Percentiles rank a stretch among this genome's conserved stretches.
Conservation (phyloP, 352 stramenopile species). For the Globisporangium camurandrum region DNA sequence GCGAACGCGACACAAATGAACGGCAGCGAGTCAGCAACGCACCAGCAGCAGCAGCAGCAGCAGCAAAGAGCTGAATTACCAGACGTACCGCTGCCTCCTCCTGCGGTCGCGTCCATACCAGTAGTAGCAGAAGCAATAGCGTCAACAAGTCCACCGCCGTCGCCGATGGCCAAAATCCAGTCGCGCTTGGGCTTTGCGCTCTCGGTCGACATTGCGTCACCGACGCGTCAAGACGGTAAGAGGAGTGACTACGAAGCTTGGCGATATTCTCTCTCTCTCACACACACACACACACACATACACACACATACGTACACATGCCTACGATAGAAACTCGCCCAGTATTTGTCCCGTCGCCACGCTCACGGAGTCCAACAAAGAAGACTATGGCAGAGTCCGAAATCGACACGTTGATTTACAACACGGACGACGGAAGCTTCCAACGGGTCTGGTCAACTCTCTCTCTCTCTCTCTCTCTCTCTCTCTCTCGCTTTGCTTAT, state of each 20-base stretch:
- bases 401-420: slow-evolving; percentile 6
- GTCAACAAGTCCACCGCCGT: slow-evolving; percentile 2
- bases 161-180: slow-evolving; percentile 37
- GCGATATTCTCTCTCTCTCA: neutral
- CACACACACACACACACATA: too few relatives aligned
- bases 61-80: too few relatives aligned
- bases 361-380: slow-evolving; percentile 25
- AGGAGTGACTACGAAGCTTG: neutral
- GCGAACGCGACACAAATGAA: too few relatives aligned
- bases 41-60: too few relatives aligned
- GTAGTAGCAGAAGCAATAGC: neutral
- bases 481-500: neutral
- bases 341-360: slow-evolving; percentile 44
- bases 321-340: slow-evolving; percentile 29
- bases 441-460: slow-evolving; percentile 34
- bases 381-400: slow-evolving; percentile 6
- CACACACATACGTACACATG: slow-evolving; percentile 5
- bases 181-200: slow-evolving; percentile 38
- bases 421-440: slow-evolving; percentile 28
- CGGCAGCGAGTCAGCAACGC: too few relatives aligned
- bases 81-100: too few relatives aligned
- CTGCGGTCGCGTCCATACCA: too few relatives aligned
- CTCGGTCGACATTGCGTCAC: slow-evolving; percentile 38
- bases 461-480: neutral
- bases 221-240: slow-evolving; percentile 36